Base-by-base conservation (phyloP, 768 basidiomycete genomes). In the Pholiota molesta region DNA sequence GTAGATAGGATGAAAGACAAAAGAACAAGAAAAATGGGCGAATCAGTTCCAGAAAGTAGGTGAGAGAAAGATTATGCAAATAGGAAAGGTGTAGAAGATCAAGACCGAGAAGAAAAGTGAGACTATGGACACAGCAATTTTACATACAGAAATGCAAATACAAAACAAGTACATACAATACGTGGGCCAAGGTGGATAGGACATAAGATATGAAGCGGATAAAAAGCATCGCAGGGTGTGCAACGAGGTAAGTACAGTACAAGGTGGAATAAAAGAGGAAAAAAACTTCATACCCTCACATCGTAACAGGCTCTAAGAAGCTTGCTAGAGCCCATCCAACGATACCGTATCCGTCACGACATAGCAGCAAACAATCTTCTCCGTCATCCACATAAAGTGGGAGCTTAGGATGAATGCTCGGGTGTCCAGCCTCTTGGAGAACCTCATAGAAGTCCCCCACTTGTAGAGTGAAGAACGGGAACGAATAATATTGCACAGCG, bases 311-410 rank as follows among this genome's bases (percentile, higher is more conserved):
- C 28, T 88, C 80, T 71, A 94, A 73, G 74, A 92, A 94, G 71
- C 92, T 93, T 37, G 92, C 92, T 63, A 94, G 72, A 3, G 88
- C 88, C 92, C 92, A 94, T 0, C 92, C 92, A 17, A 93, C 81
- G 10, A 81, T 78, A 11, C 84, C 83, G 4, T 63, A 59, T 35
- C 68, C 72, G 71, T 89, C 84, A 45, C 91, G 77, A 63, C 88
- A 91, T 26, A 94, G 81, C 57, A 94, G 74, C 63, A 94, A 75
- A 74, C 92, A 93, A 66, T 94, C 92, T 65, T 92, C 92, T 0
- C 84, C 84, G 57, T 84, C 83, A 66, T 94, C 92, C 54, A 93
- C 89, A 66, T 88, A 87, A 59, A 94, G 70, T 2, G 92, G 92
- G 44, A 94, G 75, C 66, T 90, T 85, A 4, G 82, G 80, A 68